Conservation (phyloP, 2,329 filamentous ascomycete species). For the Berkeleyomyces rouxiae region DNA sequence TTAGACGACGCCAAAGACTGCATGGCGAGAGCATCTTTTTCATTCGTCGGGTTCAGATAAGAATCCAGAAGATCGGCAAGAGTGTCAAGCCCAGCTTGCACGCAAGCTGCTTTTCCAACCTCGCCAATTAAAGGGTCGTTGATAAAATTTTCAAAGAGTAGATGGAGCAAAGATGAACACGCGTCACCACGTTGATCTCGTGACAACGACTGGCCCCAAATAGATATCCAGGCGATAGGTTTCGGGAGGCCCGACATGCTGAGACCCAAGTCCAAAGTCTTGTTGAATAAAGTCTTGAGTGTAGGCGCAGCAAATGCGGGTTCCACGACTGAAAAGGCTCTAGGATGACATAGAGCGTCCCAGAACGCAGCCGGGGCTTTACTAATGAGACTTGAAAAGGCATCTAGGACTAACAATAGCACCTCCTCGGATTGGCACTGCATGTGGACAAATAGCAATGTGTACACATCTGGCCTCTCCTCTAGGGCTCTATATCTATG, state of each 20-base stretch:
- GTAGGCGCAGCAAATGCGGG: constrained; percentile 60
- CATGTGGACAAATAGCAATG: constrained; percentile 40
- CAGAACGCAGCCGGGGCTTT: constrained; percentile 71
- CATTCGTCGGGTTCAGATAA: constrained; percentile 29
- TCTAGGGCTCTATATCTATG: constrained; percentile 68
- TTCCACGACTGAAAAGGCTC: constrained; percentile 67
- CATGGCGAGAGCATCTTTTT: constrained; percentile 11
- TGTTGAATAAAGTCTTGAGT: constrained; percentile 42
- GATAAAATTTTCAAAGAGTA: constrained; percentile 51
- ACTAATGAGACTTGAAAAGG: constrained; percentile 53
- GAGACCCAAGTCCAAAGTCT: constrained; percentile 32
- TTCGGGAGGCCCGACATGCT: constrained; percentile 27
- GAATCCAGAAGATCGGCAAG: constrained; percentile 39
- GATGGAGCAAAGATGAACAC: constrained; percentile 60
- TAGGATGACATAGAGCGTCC: constrained; percentile 70
- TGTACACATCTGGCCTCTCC: constrained; percentile 55
- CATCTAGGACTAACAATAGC: constrained; percentile 51
- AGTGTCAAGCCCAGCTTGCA: constrained; percentile 45
- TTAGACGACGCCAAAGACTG: constrained; percentile 30
- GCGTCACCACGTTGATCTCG: constrained; percentile 61
- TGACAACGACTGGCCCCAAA: constrained; percentile 63
- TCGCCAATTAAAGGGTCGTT: constrained; percentile 37
- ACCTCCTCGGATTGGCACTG: constrained; percentile 36
- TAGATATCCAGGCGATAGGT: constrained; percentile 60
- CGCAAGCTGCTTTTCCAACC: constrained; percentile 43